These are phyloP conservation scores for Mytilinidion resinicola DNA, from an alignment of 495 filamentous ascomycete species.

Conservation along the genomic window DNA sequence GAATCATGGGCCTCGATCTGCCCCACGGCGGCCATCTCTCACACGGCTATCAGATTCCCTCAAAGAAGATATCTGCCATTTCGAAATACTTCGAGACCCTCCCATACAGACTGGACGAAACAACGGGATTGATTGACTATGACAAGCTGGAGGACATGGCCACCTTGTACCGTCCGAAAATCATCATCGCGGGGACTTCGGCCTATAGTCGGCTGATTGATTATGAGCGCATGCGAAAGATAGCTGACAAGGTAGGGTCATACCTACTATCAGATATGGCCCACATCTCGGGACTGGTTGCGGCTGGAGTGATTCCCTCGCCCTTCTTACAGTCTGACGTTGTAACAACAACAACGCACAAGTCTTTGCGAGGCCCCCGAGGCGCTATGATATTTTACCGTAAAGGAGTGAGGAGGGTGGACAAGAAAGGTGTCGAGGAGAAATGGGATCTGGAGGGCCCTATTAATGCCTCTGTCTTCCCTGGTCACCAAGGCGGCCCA, in stretches of 20 bases:
- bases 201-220: slow-evolving; percentile 99
- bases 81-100: slow-evolving; percentile 99
- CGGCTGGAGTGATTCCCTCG: slow-evolving; percentile 86
- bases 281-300: slow-evolving; percentile 94
- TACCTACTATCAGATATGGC: slow-evolving; percentile 98
- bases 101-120: slow-evolving; percentile 84
- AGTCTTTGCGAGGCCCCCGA: slow-evolving; percentile 95
- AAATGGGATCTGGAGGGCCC: slow-evolving; percentile 90
- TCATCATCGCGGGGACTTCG: slow-evolving; percentile 92
- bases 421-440: slow-evolving; percentile 87
- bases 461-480: slow-evolving; percentile 99
- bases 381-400: slow-evolving; percentile 99
- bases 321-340: slow-evolving; percentile 94
- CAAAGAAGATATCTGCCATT: slow-evolving; percentile 96
- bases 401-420: slow-evolving; percentile 82
- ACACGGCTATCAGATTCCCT: slow-evolving; percentile 95
- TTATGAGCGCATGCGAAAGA: slow-evolving; percentile 93
- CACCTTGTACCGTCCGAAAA: slow-evolving; percentile 89
- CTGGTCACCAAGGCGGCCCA: slow-evolving; percentile 96
- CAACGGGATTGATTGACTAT: slow-evolving; percentile 97
- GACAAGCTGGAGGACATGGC: slow-evolving; percentile 87
- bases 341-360: slow-evolving; percentile 98
- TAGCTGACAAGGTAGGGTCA: slow-evolving; percentile 86
- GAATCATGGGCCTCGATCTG: slow-evolving; percentile 94
- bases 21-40: slow-evolving; percentile 96